A percentile compares a stretch with the other conserved stretches of the same genome.
phyloP scores from a whole-genome alignment of 345 rosid species.

The Citrus unshiu region DNA sequence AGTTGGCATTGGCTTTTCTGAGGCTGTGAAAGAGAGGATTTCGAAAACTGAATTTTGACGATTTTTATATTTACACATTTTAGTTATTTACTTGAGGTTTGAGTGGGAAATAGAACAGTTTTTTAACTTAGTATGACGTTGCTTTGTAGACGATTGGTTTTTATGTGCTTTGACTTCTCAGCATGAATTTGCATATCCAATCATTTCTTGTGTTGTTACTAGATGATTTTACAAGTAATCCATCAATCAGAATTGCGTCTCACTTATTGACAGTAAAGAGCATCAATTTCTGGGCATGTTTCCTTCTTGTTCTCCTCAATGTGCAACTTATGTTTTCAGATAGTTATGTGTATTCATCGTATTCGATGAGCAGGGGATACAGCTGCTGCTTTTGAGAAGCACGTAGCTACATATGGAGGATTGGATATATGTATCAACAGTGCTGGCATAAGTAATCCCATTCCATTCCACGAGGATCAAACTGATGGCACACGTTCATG shows the following conservation, averaged over 20 bases:
- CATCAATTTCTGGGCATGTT: neutral
- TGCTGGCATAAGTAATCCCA: constrained; percentile 55
- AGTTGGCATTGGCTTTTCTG: neutral
- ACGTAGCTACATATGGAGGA: constrained; percentile 71
- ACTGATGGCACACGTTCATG: constrained; percentile 72
- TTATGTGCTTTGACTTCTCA: no score
- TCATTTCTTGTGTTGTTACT: neutral
- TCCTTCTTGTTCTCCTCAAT: neutral
- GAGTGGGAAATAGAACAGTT: neutral
- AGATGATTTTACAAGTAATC: neutral
- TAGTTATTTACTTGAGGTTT: neutral
- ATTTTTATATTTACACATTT: neutral
- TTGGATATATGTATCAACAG: constrained; percentile 77
- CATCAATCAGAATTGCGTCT: neutral
- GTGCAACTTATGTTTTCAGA: neutral
- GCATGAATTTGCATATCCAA: neutral
- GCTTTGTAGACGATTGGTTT: no score
- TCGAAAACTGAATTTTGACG: neutral
- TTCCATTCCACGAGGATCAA: constrained; percentile 50
- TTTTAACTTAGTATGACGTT: neutral
- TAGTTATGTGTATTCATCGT: neutral
- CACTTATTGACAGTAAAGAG: no score
- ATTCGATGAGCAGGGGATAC: constrained; percentile 49
- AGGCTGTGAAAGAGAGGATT: neutral
- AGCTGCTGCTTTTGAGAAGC: constrained; percentile 71